Evolutionary conservation across 371 early-diverging fungal genomes (phyloP).

Genomic region (Parasitella parasitica): DNA sequence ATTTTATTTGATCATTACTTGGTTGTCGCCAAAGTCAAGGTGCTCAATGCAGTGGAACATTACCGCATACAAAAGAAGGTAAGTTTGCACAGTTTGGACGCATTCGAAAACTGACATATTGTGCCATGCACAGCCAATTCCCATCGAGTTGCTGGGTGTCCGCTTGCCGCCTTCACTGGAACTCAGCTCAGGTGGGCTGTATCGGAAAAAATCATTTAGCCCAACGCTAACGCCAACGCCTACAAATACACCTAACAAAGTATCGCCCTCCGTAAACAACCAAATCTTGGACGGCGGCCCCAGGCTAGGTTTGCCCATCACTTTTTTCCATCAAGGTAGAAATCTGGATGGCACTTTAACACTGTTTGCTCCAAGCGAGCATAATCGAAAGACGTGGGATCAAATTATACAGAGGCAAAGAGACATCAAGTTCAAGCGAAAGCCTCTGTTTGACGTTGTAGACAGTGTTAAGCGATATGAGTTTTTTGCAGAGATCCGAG

Average conservation of each 20-base stretch:
- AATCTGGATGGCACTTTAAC: slow-evolving; percentile 55
- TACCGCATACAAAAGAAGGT: slow-evolving; percentile 36
- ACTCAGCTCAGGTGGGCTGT: slow-evolving; percentile 30
- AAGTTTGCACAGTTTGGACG: not conserved
- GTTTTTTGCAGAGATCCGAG: slow-evolving; percentile 30
- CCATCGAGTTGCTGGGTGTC: slow-evolving; percentile 69
- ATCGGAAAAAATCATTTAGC: slow-evolving; percentile 9
- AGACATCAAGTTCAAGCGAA: slow-evolving; percentile 49
- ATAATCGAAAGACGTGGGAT: slow-evolving; percentile 79
- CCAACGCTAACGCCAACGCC: not conserved
- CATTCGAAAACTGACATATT: too few species aligned
- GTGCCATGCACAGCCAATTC: slow-evolving; percentile 82
- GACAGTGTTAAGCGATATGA: slow-evolving; percentile 29
- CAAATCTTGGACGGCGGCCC: not conserved
- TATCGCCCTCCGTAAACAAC: not conserved
- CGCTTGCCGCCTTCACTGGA: slow-evolving; percentile 44
- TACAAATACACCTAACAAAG: not conserved
- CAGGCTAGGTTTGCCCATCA: slow-evolving; percentile 58
- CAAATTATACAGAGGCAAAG: slow-evolving; percentile 78
- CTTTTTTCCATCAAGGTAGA: slow-evolving; percentile 77
- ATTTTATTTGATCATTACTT: slow-evolving; percentile 47
- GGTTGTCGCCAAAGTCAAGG: slow-evolving; percentile 39
- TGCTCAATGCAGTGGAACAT: slow-evolving; percentile 24
- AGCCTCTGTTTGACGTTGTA: slow-evolving; percentile 61
- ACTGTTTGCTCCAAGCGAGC: slow-evolving; percentile 70